Evolutionary conservation across 768 basidiomycete genomes (phyloP), one percentile per base, ranked within the genome.

Genomic region (Boletus speciosus): DNA sequence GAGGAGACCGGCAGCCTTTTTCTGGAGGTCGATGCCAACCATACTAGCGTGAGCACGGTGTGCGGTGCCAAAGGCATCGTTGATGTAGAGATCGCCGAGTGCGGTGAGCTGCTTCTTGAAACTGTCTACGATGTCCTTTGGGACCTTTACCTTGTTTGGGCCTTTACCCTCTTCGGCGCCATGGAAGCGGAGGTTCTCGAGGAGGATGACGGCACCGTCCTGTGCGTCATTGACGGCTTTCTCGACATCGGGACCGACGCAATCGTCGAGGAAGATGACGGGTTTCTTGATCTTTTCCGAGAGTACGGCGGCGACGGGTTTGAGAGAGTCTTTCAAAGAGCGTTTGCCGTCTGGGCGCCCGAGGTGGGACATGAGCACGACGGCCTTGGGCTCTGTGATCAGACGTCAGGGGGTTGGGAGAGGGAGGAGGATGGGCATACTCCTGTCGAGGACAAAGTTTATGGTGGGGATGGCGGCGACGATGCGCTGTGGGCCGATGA

Each of bases 31-130:
- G 64, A 99, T 81, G 63, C 96, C 96, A 61, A 99, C 96, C 95
- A 99, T 98, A 65, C 91, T 94, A 0, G 96, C 98, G 73, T 99
- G 96, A 9, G 93, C 94, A 61, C 96, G 93, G 73, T 99, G 96
- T 6, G 95, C 96, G 42, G 96, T 99, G 46, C 96, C 96, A 69
- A 99, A 99, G 25, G 96, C 96, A 71, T 99, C 96, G 76, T 99
- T 99, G 71, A 99, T 80, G 72, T 98, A 98, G 59, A 99, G 88
- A 66, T 98, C 94, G 49, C 95, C 95, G 61, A 99, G 86, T 52
- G 79, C 81, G 52, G 96, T 98, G 62, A 99, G 84, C 35, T 85
- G 78, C 67, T 92, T 85, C 44, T 92, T 81, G 82, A 99, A 99
- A 63, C 84, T 76, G 51, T 85, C 73, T 56, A 98, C 90, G 56